Base-by-base conservation (phyloP, 2,329 filamentous ascomycete genomes). In the Tolypocladium inflatum region DNA sequence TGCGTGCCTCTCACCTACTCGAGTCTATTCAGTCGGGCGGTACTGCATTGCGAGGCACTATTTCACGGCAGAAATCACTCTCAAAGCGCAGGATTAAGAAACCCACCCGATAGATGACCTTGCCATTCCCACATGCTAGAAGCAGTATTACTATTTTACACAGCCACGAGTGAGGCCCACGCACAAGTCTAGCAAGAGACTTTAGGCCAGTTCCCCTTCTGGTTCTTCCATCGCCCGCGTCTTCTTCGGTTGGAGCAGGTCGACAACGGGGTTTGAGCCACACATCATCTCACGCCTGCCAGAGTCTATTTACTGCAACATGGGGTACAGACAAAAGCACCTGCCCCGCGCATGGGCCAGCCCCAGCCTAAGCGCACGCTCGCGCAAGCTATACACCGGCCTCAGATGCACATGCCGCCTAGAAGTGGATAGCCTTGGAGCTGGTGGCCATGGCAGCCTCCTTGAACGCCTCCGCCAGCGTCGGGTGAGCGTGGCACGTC, bases 361-460 rank as follows among this genome's bases (percentile, higher is more conserved):
- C 9, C 48, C 48, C 26, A 26, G 48, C 30, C 26, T 4, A 51
- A 9, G 4, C 4, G 48, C 48, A 35, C 19, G 7, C 37, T 38
- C 37, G 37, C 9, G 7, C 37, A 38, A 38, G 4, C 13, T 17
- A 38, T 17, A 13, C 13, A 15, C 35, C 19, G 11, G 35, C 52
- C 13, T 39, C n/a, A n/a, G n/a, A 56, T 15, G 15, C 17, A 9
- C 21, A 38, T 26, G 26, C 26, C 9, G 45, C 56, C 72, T 89
- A 99, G 77, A 89, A 96, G 80, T 99, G 94, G 74, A 99, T 96
- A 65, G 94, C 88, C 81, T 96, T 94, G 69, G 87, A 85, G 79
- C 96, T 91, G 55, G 93, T 97, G 62, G 91, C 90, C 94, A 99
- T 97, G 66, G 94, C 94, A 69, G 94, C 94, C 84, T 99, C 94